phyloP scores from a whole-genome alignment of 2,329 filamentous ascomycete species.

The Colletotrichum sp. region DNA sequence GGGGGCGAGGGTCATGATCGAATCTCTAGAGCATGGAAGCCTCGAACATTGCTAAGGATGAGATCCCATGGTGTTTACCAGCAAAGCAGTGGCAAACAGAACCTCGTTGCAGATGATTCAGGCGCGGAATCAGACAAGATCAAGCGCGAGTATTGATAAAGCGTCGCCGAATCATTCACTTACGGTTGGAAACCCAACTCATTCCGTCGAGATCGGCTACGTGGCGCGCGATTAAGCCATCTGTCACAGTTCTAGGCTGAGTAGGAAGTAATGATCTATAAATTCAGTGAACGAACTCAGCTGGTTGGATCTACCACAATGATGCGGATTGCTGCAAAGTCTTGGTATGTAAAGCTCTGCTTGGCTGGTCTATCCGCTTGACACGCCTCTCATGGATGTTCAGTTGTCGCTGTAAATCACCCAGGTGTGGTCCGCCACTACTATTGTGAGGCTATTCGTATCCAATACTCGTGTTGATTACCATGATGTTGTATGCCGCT shows the following conservation, averaged over 20 bases:
- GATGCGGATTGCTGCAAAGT: no score
- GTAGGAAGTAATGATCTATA: background rate
- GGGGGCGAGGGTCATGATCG: background rate
- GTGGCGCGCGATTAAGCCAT: background rate
- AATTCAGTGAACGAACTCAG: background rate
- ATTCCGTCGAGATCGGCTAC: background rate
- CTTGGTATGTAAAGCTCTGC: background rate
- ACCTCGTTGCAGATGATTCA: background rate
- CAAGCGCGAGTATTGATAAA: background rate
- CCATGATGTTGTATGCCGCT: accelerated
- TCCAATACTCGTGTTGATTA: background rate
- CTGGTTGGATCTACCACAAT: background rate
- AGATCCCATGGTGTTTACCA: background rate
- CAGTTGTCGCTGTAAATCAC: background rate
- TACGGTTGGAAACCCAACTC: background rate
- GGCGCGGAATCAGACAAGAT: background rate
- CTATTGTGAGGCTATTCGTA: background rate
- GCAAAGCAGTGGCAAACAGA: background rate
- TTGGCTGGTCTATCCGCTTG: background rate
- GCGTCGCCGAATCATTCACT: background rate
- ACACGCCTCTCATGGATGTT: background rate
- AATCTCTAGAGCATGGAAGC: background rate
- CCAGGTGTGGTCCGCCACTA: background rate
- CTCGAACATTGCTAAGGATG: no score
- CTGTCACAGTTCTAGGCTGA: background rate